Evolutionary conservation across 768 basidiomycete species (phyloP), one percentile per base, ranked within the genome.

Genomic region (Tricholoma sp.): DNA sequence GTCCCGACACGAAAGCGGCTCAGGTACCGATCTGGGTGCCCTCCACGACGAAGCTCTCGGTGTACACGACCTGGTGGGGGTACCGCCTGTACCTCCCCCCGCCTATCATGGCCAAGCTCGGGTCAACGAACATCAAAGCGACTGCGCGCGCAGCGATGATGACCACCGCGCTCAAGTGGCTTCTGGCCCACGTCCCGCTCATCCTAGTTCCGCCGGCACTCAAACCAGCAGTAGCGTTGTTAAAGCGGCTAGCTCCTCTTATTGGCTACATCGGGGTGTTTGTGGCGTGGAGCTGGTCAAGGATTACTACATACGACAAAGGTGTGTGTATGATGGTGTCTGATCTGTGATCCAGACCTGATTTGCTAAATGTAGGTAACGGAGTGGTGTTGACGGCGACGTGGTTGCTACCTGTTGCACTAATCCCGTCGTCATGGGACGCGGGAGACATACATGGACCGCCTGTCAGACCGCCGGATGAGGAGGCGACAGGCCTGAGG

Each of bases 351-450:
- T n/a, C n/a, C 2, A 24, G 12, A 49, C n/a, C 17, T 7, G n/a
- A 47, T 31, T 28, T 31, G 28, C 45, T 5, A 54, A 48, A 10
- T 31, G 42, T 56, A 88, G 89, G 89, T 0, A 74, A 88, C 59
- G 91, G 91, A 1, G 86, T 92, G n/a, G 83, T 88, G 48, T 69
- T 93, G 58, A 88, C 85, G 8, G 91, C 91, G 32, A 89, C 90
- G 12, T 93, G 91, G 91, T 68, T 92, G 44, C 72, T 91, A 17
- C 88, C 90, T 15, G 80, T 91, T 29, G 82, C 87, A 5, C 72
- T 92, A 52, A 76, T 93, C 32, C 89, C 91, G 5, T 82, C 86
- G 60, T 76, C 86, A 2, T 89, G 89, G 88, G 82, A 89, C 49
- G 76, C 73, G n/a, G 76, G 74, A 6, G 67, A 70, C 55, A 74